Conservation (phyloP, 768 basidiomycete genomes). For the Mycena alexandri region DNA sequence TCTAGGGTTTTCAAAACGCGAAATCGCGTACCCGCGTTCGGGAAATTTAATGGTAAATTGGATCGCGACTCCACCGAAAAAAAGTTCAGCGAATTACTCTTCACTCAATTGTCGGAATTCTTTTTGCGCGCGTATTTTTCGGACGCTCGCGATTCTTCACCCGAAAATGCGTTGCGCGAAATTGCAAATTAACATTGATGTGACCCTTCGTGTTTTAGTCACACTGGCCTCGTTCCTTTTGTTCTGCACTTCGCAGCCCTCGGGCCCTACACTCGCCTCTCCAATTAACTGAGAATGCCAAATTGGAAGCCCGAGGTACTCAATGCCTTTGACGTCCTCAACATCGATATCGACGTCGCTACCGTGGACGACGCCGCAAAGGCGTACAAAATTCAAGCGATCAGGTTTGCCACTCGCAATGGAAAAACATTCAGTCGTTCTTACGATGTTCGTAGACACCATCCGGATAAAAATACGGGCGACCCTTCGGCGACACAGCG, state of each 20-base stretch:
- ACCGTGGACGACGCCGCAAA: conserved; percentile 19
- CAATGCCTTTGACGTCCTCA: conserved; percentile 22
- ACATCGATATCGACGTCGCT: conserved; percentile 15
- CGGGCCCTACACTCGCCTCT: not conserved
- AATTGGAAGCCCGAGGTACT: conserved; percentile 17
- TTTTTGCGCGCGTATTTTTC: too few species aligned
- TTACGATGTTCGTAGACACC: conserved; percentile 11
- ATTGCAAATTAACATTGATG: not conserved
- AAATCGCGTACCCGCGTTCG: not conserved
- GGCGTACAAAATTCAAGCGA: conserved; percentile 31
- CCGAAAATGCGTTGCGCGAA: too few species aligned
- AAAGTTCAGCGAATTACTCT: too few species aligned
- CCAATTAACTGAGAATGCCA: conserved; percentile 1
- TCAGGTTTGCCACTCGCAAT: conserved; percentile 11
- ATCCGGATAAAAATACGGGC: conserved; percentile 44
- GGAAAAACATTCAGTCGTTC: not conserved
- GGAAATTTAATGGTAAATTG: too few species aligned
- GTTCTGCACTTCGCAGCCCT: conserved; percentile 1
- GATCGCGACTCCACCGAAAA: too few species aligned
- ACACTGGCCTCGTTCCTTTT: conserved; percentile 23
- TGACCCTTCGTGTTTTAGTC: not conserved
- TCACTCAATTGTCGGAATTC: too few species aligned
- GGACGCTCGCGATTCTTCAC: too few species aligned
- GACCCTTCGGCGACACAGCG: conserved; percentile 49
- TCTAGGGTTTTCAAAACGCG: too few species aligned